These are phyloP conservation scores for Camelina neglecta DNA, from an alignment of 345 rosid genomes.

Conservation along the genomic window DNA sequence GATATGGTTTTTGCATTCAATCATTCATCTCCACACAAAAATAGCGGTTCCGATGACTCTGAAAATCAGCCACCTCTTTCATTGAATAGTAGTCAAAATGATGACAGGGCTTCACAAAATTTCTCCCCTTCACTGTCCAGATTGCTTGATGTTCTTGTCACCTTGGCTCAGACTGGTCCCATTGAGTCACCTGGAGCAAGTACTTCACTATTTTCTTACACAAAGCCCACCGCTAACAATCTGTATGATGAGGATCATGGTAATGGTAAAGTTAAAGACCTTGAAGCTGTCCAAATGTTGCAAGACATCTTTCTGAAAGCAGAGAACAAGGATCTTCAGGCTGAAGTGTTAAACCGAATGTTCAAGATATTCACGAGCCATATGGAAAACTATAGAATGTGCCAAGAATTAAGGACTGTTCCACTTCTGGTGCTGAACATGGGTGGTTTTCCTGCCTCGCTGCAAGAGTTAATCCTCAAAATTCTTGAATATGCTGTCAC, in stretches of 20 bases:
- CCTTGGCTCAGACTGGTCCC: conserved; percentile 88
- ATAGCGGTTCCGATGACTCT: conserved; percentile 42
- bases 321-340: conserved; percentile 72
- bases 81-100: conserved; percentile 1
- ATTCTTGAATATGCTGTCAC: conserved; percentile 98
- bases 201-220: conserved; percentile 54
- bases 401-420: conserved; percentile 88
- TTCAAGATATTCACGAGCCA: conserved; percentile 96
- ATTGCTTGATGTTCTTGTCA: conserved; percentile 92
- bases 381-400: conserved; percentile 81
- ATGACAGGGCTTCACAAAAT: conserved; percentile 32
- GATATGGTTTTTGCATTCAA: conserved; percentile 45
- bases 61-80: conserved; percentile 33
- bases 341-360: conserved; percentile 90
- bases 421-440: conserved; percentile 90
- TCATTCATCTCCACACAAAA: conserved; percentile 42
- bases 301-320: conserved; percentile 96
- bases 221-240: conserved; percentile 53
- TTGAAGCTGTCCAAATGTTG: conserved; percentile 97
- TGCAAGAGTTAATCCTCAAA: conserved; percentile 91
- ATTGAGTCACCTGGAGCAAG: conserved; percentile 54
- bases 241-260: conserved; percentile 73
- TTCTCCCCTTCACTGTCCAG: conserved; percentile 81
- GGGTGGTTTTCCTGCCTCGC: conserved; percentile 82
- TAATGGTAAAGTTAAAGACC: conserved; percentile 83